Evolutionary conservation across 495 filamentous ascomycete genomes (phyloP), one percentile per base, ranked within the genome.

Genomic region (Penicillium herquei): DNA sequence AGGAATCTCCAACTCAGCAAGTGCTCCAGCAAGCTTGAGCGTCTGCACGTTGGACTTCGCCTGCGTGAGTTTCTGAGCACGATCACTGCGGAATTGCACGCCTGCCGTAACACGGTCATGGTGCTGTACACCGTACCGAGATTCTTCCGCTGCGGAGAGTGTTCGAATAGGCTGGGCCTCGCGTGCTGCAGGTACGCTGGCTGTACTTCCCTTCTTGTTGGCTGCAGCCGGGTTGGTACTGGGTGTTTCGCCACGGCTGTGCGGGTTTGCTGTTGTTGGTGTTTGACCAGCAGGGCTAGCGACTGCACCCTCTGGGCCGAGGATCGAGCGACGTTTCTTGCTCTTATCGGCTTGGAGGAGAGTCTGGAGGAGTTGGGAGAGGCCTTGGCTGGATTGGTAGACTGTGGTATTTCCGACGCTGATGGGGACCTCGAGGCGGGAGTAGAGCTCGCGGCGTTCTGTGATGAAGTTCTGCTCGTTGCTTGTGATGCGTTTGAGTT

Each of bases 381-480:
- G 80, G 8, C 89, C 92, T 61, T 87, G 79, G 55, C 88, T 92
- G 37, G 87, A 84, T 57, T 86, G 86, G 74, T 95, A 95, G 62
- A 81, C 77, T 46, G 81, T 68, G 8, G 86, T 83, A 58, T 81
- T 89, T 55, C 84, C 78, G 35, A 85, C 80, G 55, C 84, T 88
- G 55, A 83, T 79, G 7, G 89, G 88, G 54, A 86, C 84, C 55
- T 96, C 92, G 10, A 98, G 85, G 52, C 92, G 84, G 54, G 84
- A 81, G 70, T 94, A 94, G n/a, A 98, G 82, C 64, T 98, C 94
- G 59, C 85, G 81, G 41, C 93, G 91, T 62, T 96, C 91, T 57
- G 89, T 84, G 62, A 91, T 86, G 60, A 96, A 85, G 57, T 79
- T 84, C 56, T 93, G 87, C 54, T 93, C 87, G 54, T 88, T 84